Conservation (phyloP, 1,139 yeast genomes). For the Pichia inconspicua region DNA sequence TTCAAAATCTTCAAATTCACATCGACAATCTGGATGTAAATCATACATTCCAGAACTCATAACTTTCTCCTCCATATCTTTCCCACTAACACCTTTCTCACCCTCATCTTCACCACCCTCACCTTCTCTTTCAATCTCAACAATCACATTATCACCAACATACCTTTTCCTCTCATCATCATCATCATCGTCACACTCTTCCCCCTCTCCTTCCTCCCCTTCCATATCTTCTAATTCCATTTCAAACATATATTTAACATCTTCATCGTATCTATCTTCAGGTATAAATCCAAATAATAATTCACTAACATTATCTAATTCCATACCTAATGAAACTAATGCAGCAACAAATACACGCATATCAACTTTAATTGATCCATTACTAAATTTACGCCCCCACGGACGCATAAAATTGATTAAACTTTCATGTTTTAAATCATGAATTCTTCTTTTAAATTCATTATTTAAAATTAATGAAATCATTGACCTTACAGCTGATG, state of each 20-base stretch:
- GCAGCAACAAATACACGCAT: conserved; percentile 43
- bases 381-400: conserved; percentile 45
- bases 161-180: conserved; percentile 9
- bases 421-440: conserved; percentile 50
- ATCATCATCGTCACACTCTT: conserved; percentile 11
- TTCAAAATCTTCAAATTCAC: conserved; percentile 21
- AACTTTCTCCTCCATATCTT: too few relatives aligned
- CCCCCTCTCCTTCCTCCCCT: conserved; percentile 28
- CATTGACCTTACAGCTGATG: conserved; percentile 54
- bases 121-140: conserved; percentile 10
- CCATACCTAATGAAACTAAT: conserved; percentile 37
- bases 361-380: conserved; percentile 52
- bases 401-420: conserved; percentile 54
- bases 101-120: conserved; percentile 7
- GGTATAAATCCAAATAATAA: conserved; percentile 50
- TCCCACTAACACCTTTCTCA: too few relatives aligned
- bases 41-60: conserved; percentile 13
- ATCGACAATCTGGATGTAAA: conserved; percentile 25
- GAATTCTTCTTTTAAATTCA: conserved; percentile 31
- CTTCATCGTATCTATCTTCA: conserved; percentile 66
- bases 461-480: conserved; percentile 53
- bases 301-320: conserved; percentile 43
- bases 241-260: conserved; percentile 63
- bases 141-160: conserved; percentile 8
- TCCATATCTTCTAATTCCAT: conserved; percentile 37